Evolutionary conservation across 441 rosid species (phyloP).

Genomic region (Melastoma candidum): DNA sequence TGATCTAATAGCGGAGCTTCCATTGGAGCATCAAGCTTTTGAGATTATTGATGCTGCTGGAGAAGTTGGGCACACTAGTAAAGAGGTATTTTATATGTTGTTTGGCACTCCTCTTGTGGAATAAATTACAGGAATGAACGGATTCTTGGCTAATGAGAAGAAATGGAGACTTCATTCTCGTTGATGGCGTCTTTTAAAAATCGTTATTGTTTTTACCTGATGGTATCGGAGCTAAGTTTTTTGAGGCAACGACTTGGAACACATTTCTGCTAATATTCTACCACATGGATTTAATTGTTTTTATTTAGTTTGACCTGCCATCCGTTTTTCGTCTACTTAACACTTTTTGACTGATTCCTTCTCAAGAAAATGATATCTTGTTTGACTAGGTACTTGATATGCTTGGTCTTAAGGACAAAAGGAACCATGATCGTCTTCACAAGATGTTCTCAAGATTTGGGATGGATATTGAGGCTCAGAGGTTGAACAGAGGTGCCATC

Average conservation of each 20-base stretch:
- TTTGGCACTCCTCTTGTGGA: background rate
- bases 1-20: conserved; percentile 80
- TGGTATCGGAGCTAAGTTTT: no score
- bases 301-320: background rate
- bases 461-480: conserved; percentile 66
- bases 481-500: conserved; percentile 49
- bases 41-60: conserved; percentile 83
- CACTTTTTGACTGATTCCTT: conserved; percentile 7
- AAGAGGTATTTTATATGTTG: conserved; percentile 46
- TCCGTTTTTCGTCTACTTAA: conserved; percentile 1
- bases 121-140: background rate
- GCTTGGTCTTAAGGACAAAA: conserved; percentile 82
- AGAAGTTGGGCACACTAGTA: conserved; percentile 56
- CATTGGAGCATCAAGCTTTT: conserved; percentile 81
- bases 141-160: no score
- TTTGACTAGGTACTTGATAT: conserved; percentile 59
- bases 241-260: no score
- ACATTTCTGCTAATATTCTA: no score
- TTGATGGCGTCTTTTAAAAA: no score
- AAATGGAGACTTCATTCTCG: no score
- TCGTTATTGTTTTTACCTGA: no score
- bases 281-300: no score
- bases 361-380: conserved; percentile 8
- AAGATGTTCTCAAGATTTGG: conserved; percentile 67
- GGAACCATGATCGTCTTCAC: conserved; percentile 56